These are phyloP conservation scores for Neonectria neomacrospora DNA, from an alignment of 2,329 filamentous ascomycete genomes.

Conservation along the genomic window DNA sequence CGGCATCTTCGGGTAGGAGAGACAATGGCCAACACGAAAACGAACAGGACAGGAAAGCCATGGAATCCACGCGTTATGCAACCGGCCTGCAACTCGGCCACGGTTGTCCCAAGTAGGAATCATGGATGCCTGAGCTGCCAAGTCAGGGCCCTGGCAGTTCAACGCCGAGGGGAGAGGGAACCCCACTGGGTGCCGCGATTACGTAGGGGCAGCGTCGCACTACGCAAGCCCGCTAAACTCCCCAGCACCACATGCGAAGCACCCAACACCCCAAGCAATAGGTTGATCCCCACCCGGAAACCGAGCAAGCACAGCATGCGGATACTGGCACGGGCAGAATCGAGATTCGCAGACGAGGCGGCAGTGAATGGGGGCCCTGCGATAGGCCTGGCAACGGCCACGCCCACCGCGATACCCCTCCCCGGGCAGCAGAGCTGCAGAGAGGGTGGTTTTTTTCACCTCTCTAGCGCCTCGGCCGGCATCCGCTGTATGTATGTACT, in stretches of 20 bases:
- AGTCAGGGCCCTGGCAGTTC: conserved; percentile 17
- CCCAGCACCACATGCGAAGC: not conserved
- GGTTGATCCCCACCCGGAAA: conserved; percentile 4
- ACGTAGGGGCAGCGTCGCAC: conserved; percentile 25
- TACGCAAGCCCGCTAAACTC: conserved; percentile 12
- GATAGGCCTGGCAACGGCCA: conserved; percentile 16
- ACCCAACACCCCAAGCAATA: not conserved
- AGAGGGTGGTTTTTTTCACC: conserved; percentile 3
- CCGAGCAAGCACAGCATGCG: conserved; percentile 4
- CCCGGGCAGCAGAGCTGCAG: conserved; percentile 6
- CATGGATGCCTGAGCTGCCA: not conserved
- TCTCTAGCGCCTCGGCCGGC: conserved; percentile 24
- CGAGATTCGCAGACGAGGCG: not conserved
- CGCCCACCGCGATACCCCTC: conserved; percentile 14
- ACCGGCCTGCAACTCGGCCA: conserved; percentile 12
- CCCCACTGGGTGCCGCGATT: conserved; percentile 30
- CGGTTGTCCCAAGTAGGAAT: conserved; percentile 16
- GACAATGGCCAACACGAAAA: conserved; percentile 26
- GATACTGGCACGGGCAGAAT: not conserved
- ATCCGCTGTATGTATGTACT: conserved; percentile 6
- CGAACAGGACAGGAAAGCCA: conserved; percentile 21
- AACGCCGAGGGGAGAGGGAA: conserved; percentile 16
- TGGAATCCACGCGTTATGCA: conserved; percentile 28
- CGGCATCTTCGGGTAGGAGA: conserved; percentile 29
- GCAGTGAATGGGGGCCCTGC: conserved; percentile 6